Base-by-base conservation (phyloP, 2,329 filamentous ascomycete genomes). In the Phyllosticta citribraziliensis region DNA sequence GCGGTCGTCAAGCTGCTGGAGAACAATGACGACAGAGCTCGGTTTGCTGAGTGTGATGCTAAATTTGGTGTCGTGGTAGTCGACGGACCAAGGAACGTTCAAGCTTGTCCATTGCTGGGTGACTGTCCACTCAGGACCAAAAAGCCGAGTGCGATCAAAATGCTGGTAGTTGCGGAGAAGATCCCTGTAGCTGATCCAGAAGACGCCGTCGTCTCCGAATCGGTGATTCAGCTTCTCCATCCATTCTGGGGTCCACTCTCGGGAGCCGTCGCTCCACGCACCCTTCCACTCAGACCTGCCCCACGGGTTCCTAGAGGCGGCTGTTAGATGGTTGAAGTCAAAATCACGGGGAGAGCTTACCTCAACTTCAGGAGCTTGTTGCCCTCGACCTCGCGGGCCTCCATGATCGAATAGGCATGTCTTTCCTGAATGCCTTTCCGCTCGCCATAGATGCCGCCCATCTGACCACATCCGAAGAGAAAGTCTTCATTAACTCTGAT, bases 241-340 rank as follows among this genome's bases (percentile, higher is more conserved):
- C 82, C 87, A 90, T 65, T 91, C 86, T 0, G 88, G 79, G 1
- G 87, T 93, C 90, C 90, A 95, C 72, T 93, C 86, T 67, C 88
- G 87, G 14, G 87, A 90, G 0, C 90, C 90, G 67, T 94, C 90
- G 25, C 82, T 84, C 88, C 89, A 94, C 1, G 88, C 79, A 0
- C 90, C 89, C 51, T 83, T 88, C 88, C 89, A 93, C 72, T 92
- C 89, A 22, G 83, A 83, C 66, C 84, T 84, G 0, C 89, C 90
- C 89, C 89, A 94, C 0, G 90, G 90, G 66, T 94, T 94, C 65
- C 86, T 84, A 52, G 0, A 27, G 50, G 4, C 4, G 22, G 22
- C 22, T 0, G 63, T 60, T 20, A 62, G 53, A 8, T 17, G 30
- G 20, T 20, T 27, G 10, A 1, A 12, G 5, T 17, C 55, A 77